phyloP scores from a whole-genome alignment of 352 stramenopile species.

The Pythium chondricola region DNA sequence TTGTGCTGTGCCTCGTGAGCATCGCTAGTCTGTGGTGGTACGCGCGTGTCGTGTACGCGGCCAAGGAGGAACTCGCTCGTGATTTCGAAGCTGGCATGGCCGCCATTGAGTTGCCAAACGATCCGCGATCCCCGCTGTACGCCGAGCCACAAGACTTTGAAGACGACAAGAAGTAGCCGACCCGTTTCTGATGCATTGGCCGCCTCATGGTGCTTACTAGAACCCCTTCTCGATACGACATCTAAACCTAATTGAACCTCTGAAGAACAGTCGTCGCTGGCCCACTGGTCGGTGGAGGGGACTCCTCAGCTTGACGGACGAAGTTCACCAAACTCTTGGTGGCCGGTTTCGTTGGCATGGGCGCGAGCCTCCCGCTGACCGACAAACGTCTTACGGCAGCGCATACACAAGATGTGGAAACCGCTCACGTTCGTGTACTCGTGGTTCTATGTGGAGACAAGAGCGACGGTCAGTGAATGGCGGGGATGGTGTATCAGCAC shows the following conservation, averaged over 20 bases:
- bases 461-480: too few relatives aligned
- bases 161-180: too few relatives aligned
- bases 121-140: slow-evolving; percentile 39
- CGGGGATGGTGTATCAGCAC: too few relatives aligned
- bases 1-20: slow-evolving; percentile 47
- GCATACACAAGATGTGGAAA: slow-evolving; percentile 72
- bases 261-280: too few relatives aligned
- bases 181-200: too few relatives aligned
- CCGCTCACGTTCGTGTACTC: slow-evolving; percentile 70
- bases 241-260: slow-evolving; percentile 1
- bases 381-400: slow-evolving; percentile 54
- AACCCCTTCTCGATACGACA: neutral
- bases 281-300: too few relatives aligned
- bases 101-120: slow-evolving; percentile 21
- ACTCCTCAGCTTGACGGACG: slow-evolving; percentile 9
- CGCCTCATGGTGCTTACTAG: neutral
- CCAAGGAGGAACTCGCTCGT: slow-evolving; percentile 37
- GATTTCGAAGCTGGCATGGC: slow-evolving; percentile 35
- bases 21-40: slow-evolving; percentile 63
- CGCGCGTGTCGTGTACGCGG: slow-evolving; percentile 42
- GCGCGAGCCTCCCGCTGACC: slow-evolving; percentile 55
- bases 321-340: slow-evolving; percentile 75
- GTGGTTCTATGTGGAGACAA: too few relatives aligned
- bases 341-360: slow-evolving; percentile 55
- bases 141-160: slow-evolving; percentile 25